Evolutionary conservation across 1,284 basidiomycete species (phyloP).

Genomic region (Malassezia nana): DNA sequence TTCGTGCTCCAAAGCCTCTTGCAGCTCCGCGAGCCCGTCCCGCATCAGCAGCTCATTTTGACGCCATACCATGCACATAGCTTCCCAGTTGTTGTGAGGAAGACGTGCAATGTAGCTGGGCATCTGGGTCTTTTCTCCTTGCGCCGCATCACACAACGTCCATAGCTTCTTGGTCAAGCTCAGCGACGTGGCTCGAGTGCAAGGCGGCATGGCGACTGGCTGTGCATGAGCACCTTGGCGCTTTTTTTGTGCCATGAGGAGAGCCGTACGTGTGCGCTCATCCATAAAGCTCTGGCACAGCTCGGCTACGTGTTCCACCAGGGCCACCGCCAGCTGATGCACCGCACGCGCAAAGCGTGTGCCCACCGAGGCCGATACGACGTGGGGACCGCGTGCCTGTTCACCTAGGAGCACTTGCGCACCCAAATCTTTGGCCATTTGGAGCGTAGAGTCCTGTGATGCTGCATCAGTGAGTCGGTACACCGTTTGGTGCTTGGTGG

Average conservation of each 20-base stretch:
- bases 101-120: constrained; percentile 15
- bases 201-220: not conserved
- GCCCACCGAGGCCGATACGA: constrained; percentile 24
- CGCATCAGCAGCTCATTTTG: constrained; percentile 27
- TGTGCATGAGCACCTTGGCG: constrained; percentile 15
- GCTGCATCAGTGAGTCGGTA: constrained; percentile 5
- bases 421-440: constrained; percentile 26
- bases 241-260: constrained; percentile 22
- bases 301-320: constrained; percentile 28
- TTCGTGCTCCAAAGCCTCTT: constrained; percentile 19
- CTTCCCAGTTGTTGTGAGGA: constrained; percentile 30
- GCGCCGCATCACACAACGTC: constrained; percentile 6
- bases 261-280: constrained; percentile 22
- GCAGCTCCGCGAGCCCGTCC: constrained; percentile 29
- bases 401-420: constrained; percentile 28
- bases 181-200: not conserved
- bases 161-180: constrained; percentile 14
- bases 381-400: constrained; percentile 22
- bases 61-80: constrained; percentile 24
- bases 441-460: constrained; percentile 3
- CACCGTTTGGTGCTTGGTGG: constrained; percentile 25
- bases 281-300: constrained; percentile 35
- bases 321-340: constrained; percentile 21
- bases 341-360: constrained; percentile 27
- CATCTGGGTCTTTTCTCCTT: not conserved